A percentile compares a stretch with the other conserved stretches of the same genome.
Evolutionary conservation across 805 yeast species (phyloP).

Genomic region (Yarrowia porcina): DNA sequence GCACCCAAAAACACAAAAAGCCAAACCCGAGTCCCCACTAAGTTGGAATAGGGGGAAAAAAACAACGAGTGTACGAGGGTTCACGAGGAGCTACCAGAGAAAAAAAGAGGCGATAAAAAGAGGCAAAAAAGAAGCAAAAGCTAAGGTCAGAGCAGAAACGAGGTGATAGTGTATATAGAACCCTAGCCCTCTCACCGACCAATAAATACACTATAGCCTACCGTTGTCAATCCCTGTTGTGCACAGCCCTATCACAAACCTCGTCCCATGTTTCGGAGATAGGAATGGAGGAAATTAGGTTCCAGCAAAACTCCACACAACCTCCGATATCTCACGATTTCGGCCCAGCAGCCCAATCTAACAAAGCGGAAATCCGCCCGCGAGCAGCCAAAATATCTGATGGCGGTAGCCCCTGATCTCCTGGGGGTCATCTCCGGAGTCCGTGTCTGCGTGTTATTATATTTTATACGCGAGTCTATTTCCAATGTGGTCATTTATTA

Average conservation of each 20-base stretch:
- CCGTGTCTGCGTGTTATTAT: neutral
- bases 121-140: no score
- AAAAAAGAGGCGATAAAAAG: no score
- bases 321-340: neutral
- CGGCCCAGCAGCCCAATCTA: no score
- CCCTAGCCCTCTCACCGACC: no score
- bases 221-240: no score
- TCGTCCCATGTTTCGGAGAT: conserved; percentile 16
- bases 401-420: neutral
- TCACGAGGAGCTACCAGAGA: no score
- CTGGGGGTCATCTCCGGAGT: neutral
- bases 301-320: neutral
- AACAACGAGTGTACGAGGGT: no score
- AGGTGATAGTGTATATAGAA: no score
- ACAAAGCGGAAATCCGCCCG: neutral
- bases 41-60: neutral
- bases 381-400: neutral
- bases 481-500: neutral
- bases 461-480: neutral
- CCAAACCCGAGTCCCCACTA: neutral
- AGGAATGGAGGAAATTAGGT: neutral
- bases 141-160: no score
- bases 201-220: no score
- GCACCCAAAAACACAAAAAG: neutral
- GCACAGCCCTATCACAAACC: neutral